Conservation (phyloP, 192 early-diverging fungal species). For the Mortierella claussenii region DNA sequence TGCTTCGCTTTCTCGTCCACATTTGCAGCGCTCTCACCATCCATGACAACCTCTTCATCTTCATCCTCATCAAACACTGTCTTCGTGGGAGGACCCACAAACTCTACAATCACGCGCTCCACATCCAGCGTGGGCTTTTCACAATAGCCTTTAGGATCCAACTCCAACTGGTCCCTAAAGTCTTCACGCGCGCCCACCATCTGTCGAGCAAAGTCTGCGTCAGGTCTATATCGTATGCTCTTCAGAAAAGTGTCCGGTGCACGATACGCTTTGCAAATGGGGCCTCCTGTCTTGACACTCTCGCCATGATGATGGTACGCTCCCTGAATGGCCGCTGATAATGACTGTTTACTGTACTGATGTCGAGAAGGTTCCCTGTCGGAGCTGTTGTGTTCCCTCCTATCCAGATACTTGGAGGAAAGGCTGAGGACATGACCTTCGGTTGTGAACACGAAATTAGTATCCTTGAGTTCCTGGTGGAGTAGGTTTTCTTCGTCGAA, state of each 20-base stretch:
- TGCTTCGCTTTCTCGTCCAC: not conserved
- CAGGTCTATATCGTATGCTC: constrained; percentile 56
- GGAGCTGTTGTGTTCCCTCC: not conserved
- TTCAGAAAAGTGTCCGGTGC: constrained; percentile 35
- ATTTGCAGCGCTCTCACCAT: too few relatives aligned
- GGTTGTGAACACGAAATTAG: constrained; percentile 91
- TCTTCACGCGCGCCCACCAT: constrained; percentile 52
- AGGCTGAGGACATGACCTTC: constrained; percentile 52
- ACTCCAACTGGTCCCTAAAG: constrained; percentile 13
- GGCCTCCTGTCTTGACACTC: not conserved
- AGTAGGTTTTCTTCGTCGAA: constrained; percentile 80
- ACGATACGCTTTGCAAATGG: constrained; percentile 32
- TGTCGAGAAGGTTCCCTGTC: not conserved
- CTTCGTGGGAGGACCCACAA: constrained; percentile 37
- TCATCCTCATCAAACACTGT: constrained; percentile 23
- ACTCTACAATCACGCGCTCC: constrained; percentile 45
- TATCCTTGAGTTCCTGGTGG: constrained; percentile 83
- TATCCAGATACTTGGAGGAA: constrained; percentile 14
- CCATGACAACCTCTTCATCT: not conserved
- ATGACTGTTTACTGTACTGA: constrained; percentile 4
- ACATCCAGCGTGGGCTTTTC: constrained; percentile 44
- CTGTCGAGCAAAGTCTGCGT: constrained; percentile 62
- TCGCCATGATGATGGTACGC: not conserved
- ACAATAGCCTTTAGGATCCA: constrained; percentile 59
- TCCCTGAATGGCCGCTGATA: not conserved